Base-by-base conservation (phyloP, 2,329 filamentous ascomycete species). In the Karstenula rhodostoma region DNA sequence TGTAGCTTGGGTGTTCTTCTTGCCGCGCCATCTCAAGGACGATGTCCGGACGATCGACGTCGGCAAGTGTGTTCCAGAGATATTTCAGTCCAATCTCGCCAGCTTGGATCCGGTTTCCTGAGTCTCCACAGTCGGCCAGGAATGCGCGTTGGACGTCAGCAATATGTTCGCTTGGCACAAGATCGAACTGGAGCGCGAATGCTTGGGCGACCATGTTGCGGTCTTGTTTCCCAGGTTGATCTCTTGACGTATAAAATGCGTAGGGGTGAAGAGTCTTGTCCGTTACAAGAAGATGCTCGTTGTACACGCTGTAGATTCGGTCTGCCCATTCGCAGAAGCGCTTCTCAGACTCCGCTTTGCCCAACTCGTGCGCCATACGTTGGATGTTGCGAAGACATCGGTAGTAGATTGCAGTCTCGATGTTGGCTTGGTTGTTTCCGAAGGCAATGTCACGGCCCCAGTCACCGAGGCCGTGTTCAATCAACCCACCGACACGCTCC, bases 1-100 rank as follows among this genome's bases (percentile, higher is more conserved):
- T 81, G 59, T 83, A 83, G 0, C 77, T 80, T 0, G 81, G 82
- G 48, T 83, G 81, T 48, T 83, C 80, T 60, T 83, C 78, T 55
- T 82, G 81, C 2, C 81, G 73, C 1, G 78, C 77, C 81, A 83
- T 81, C 33, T 76, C 67, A 9, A 43, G n/a, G 9, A 43, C n/a
- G 19, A 43, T 43, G n/a, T 43, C 40, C 8, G n/a, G 40, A 42
- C 79, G 74, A 44, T 79, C 73, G 5, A 80, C 70, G 35, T 80
- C 78, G 3, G 75, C 70, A 17, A 81, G 73, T 0, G 78, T 80
- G 63, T 80, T 79, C 71, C 74, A 81, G 10, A 80, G 70, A 58
- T 77, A 79, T 54, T 77, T 78, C 35, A 81, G 74, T 0, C 80
- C 78, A 40, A 82, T 81, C 53, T 81, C 79, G 22, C 79, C 79